Base-by-base conservation (phyloP, 257 asterid genomes). In the Striga asiatica region DNA sequence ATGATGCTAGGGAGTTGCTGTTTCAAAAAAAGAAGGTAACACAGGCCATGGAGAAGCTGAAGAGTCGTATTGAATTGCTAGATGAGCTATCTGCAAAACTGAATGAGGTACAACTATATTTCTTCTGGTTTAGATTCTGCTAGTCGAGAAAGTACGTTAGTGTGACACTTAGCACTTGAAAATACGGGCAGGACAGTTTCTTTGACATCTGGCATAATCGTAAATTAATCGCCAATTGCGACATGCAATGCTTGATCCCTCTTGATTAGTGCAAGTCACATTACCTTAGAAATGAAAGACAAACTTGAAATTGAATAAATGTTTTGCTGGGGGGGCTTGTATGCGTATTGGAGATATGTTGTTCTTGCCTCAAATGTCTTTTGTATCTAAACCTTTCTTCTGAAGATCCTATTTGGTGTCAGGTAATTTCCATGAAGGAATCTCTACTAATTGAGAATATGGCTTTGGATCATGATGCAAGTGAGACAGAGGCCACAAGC, bases 361-460 rank as follows among this genome's bases (percentile, higher is more conserved):
- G 9, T 54, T 35, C 25, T 29, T 11, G 45, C 34, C 18, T 59
- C 38, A 21, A n/a, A 0, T 12, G 8, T 35, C 23, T 21, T 31
- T 50, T 62, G 21, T 47, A 25, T 38, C 28, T 16, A 9, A 37
- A 12, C 13, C 16, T 38, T 38, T n/a, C 17, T 11, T 38, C n/a
- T n/a, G 67, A 65, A 57, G 14, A 29, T 27, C 61, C n/a, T 18
- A 22, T 56, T 50, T 52, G 35, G 6, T 73, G 64, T 58, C 76
- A 91, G 98, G 96, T 81, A 69, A 81, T 91, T 71, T 75, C 95
- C 28, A 71, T 65, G 62, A 77, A 82, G 74, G 98, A 91, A 76
- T 64, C 69, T 67, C 79, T 81, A 63, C 80, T 91, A 50, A 74
- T 86, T 49, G 89, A 83, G 61, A 83, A 82, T 76, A 84, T 80